Percentiles rank a stretch among this genome's conserved stretches.
phyloP scores from a whole-genome alignment of 2,329 filamentous ascomycete species.

The Passalora sequoiae region DNA sequence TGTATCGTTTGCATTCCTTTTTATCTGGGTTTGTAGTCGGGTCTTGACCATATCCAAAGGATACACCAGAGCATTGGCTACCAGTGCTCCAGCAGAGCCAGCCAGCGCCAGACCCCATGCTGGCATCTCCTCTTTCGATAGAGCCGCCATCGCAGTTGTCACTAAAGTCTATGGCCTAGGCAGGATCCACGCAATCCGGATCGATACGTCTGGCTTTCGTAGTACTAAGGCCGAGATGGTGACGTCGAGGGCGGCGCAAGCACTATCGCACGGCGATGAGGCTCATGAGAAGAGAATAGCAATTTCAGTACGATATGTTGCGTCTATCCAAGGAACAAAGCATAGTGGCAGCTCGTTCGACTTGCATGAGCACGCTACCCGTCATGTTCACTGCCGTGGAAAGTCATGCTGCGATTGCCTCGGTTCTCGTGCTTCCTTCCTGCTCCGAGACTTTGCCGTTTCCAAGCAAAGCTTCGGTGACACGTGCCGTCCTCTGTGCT shows the following conservation, averaged over 20 bases:
- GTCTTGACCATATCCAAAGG: conserved; percentile 97
- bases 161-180: not conserved
- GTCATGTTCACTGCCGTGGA: not conserved
- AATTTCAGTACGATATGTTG: not conserved
- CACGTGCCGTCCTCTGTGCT: no score
- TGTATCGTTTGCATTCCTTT: conserved; percentile 45
- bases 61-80: conserved; percentile 94
- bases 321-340: not conserved
- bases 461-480: no score
- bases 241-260: not conserved
- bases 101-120: conserved; percentile 92
- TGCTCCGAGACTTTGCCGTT: no score
- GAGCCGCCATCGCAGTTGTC: conserved; percentile 24
- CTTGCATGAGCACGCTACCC: not conserved
- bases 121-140: conserved; percentile 57
- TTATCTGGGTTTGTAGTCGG: conserved; percentile 89
- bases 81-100: conserved; percentile 84
- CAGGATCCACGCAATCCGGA: no score
- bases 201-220: no score
- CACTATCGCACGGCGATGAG: not conserved
- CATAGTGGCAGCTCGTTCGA: no score
- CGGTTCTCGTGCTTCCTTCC: not conserved
- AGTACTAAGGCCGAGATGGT: conserved; percentile 8
- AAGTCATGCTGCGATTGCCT: conserved; percentile 1
- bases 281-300: not conserved